Evolutionary conservation across 805 yeast genomes (phyloP), one percentile per base, ranked within the genome.

Genomic region (Wilhelminamyces savonicus): DNA sequence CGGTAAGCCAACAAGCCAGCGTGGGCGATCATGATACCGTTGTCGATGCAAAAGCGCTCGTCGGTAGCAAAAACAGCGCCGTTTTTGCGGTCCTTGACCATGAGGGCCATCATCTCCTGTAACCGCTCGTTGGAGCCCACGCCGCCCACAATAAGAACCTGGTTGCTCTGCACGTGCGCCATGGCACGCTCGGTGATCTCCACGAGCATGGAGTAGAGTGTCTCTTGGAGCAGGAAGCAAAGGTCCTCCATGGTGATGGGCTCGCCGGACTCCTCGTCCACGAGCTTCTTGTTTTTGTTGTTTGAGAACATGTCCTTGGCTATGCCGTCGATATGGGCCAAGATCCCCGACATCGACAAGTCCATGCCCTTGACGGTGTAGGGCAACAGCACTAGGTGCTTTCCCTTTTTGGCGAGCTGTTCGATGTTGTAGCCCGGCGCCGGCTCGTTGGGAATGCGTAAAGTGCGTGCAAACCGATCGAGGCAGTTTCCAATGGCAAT

Each of bases 311-410:
- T 54, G 41, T 81, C 90, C 35, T 76, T 70, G 0, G 96, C 96
- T 13, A 88, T 55, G 17, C 71, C 71, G 44, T 90, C 97, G 29
- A 92, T 74, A 49, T 74, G 77, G 11, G 88, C 97, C 35, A 92
- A 59, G 24, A 92, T 85, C 7, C 99, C 99, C 42, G 95, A 82
- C 95, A 92, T 85, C 28, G 95, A 83, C 34, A 92, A 50, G 55
- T 92, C 99, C 99, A 92, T 92, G 3, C 99, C 99, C 54, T 92
- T 92, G 11, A 92, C 98, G 0, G 98, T 90, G 51, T 92, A 92
- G 0, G 99, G 98, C 23, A 92, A 61, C 26, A 76, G 79, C 2
- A 90, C 83, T 24, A 80, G 59, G 38, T 68, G 68, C 37, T 54
- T 62, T 7, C 79, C 80, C 48, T 71, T 68, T 43, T 78, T 84